These are phyloP conservation scores for Phytophthora citricola DNA, from an alignment of 352 stramenopile species.

Conservation along the genomic window DNA sequence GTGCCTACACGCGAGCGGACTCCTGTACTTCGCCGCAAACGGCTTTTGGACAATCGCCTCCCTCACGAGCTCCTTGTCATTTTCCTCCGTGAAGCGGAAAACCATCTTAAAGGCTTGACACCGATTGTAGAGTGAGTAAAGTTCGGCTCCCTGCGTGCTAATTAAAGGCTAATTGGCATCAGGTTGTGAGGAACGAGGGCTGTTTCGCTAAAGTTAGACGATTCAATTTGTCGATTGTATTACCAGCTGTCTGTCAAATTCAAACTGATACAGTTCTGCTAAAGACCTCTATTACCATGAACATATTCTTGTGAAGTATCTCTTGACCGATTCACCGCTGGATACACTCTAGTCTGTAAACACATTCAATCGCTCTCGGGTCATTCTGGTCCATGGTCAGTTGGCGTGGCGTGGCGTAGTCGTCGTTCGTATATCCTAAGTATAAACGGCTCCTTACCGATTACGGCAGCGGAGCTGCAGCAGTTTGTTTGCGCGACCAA, in stretches of 20 bases:
- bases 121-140: not conserved
- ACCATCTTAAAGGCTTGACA: not conserved
- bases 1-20: not conserved
- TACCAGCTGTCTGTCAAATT: not conserved
- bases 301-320: no score
- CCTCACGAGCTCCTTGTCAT: constrained; percentile 16
- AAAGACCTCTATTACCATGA: not conserved
- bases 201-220: not conserved
- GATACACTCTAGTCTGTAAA: no score
- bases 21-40: constrained; percentile 7
- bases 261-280: not conserved
- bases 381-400: no score
- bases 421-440: no score
- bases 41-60: constrained; percentile 12
- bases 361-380: no score
- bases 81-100: constrained; percentile 13
- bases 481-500: no score
- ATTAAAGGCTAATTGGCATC: not conserved
- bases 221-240: not conserved
- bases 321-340: no score
- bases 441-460: no score
- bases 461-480: no score
- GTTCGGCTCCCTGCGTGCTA: not conserved
- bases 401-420: no score
- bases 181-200: not conserved